phyloP scores from a whole-genome alignment of 176 grass and related monocot species.

The Oryza glumipatula region DNA sequence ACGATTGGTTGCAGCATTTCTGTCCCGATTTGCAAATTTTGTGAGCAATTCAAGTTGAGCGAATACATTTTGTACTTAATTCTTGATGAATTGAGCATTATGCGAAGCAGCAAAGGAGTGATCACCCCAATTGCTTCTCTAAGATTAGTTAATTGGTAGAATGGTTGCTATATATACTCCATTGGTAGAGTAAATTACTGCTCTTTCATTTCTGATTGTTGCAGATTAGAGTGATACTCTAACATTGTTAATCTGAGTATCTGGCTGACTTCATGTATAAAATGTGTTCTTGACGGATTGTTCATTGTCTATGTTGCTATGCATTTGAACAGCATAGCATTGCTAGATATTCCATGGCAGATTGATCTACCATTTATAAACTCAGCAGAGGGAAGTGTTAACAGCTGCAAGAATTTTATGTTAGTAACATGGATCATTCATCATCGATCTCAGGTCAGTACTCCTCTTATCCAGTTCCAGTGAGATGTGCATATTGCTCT shows the following conservation, averaged over 20 bases:
- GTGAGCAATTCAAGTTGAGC: background rate
- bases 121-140: background rate
- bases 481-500: background rate
- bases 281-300: background rate
- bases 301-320: background rate
- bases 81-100: conserved; percentile 3
- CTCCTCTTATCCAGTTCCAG: background rate
- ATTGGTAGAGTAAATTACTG: background rate
- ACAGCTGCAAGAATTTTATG: background rate
- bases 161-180: background rate
- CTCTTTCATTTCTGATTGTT: background rate
- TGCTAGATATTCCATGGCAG: background rate
- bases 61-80: background rate
- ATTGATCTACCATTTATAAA: conserved; percentile 1
- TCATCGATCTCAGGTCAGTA: background rate
- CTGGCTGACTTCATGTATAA: background rate
- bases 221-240: background rate
- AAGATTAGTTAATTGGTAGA: background rate
- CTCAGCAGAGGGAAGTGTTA: background rate
- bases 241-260: background rate
- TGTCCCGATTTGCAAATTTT: conserved; percentile 18
- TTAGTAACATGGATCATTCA: background rate
- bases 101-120: background rate
- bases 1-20: background rate
- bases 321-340: background rate